Conservation (phyloP, 2,329 filamentous ascomycete genomes). For the Pestalotiopsis sp. region DNA sequence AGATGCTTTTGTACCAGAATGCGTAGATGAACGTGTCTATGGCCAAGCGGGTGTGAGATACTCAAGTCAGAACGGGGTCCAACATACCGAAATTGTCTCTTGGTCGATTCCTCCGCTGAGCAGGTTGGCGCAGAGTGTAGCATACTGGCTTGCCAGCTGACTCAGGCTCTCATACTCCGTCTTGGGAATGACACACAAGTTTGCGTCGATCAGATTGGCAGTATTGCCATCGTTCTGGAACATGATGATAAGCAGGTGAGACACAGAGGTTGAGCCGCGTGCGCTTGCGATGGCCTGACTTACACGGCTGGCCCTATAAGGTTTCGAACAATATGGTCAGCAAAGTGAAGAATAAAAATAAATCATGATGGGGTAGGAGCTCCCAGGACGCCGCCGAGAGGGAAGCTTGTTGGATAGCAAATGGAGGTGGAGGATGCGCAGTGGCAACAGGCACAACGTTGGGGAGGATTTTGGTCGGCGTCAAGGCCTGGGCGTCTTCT, state of each 20-base stretch:
- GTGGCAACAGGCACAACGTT: neutral
- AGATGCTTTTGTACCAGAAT: neutral
- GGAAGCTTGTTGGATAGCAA: neutral
- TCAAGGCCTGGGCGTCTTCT: neutral
- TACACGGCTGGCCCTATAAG: slow-evolving; percentile 30
- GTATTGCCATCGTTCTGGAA: slow-evolving; percentile 20
- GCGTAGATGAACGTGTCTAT: neutral
- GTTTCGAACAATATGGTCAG: slow-evolving; percentile 19
- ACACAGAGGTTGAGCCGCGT: neutral
- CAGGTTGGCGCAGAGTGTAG: slow-evolving; percentile 51
- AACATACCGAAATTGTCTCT: slow-evolving; percentile 47
- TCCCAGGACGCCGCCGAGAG: neutral
- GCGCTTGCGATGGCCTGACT: slow-evolving; percentile 17
- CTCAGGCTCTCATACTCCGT: slow-evolving; percentile 64
- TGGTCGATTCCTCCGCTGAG: slow-evolving; percentile 50
- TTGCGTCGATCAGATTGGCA: slow-evolving; percentile 35
- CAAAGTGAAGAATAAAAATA: slow-evolving; percentile 2
- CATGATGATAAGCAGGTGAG: slow-evolving; percentile 17
- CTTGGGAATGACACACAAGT: slow-evolving; percentile 57
- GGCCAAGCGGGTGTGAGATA: neutral
- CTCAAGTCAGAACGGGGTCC: neutral
- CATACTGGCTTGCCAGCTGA: slow-evolving; percentile 53
- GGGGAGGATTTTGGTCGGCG: neutral
- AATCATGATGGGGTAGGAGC: neutral
- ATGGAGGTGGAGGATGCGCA: neutral